These are phyloP conservation scores for Verruconis gallopava DNA, from an alignment of 2,329 filamentous ascomycete species.

Conservation along the genomic window DNA sequence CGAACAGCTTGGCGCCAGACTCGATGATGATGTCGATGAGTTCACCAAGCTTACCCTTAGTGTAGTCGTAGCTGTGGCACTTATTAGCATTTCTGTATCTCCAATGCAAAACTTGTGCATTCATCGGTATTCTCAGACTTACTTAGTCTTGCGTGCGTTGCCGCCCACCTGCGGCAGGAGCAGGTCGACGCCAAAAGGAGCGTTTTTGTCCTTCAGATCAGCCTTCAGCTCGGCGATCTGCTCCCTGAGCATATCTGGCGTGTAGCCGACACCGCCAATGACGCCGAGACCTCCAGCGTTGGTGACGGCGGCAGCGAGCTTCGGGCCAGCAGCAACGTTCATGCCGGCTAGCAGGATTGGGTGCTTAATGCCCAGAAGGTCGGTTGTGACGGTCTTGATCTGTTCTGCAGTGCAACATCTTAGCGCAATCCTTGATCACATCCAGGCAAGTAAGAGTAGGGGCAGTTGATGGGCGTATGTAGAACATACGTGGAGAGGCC, in stretches of 20 bases:
- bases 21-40: conserved; percentile 88
- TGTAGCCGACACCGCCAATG: conserved; percentile 91
- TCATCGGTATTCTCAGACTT: conserved; percentile 15
- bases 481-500: conserved; percentile 1
- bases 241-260: conserved; percentile 90
- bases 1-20: conserved; percentile 81
- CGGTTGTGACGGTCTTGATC: conserved; percentile 81
- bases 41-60: conserved; percentile 92
- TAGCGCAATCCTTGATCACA: too few relatives aligned
- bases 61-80: conserved; percentile 85
- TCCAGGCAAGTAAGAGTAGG: neutral
- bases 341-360: conserved; percentile 92
- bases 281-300: conserved; percentile 95
- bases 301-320: conserved; percentile 89
- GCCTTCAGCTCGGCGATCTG: conserved; percentile 91
- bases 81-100: neutral
- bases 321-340: conserved; percentile 96
- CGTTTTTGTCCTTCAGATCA: conserved; percentile 77
- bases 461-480: neutral
- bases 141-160: conserved; percentile 90
- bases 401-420: too few relatives aligned
- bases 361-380: conserved; percentile 97
- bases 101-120: neutral
- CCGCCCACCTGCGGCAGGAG: conserved; percentile 90
- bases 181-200: conserved; percentile 88